Evolutionary conservation across 108 stramenopile species (phyloP).

Genomic region (Cyclostephanos tholiformis): DNA sequence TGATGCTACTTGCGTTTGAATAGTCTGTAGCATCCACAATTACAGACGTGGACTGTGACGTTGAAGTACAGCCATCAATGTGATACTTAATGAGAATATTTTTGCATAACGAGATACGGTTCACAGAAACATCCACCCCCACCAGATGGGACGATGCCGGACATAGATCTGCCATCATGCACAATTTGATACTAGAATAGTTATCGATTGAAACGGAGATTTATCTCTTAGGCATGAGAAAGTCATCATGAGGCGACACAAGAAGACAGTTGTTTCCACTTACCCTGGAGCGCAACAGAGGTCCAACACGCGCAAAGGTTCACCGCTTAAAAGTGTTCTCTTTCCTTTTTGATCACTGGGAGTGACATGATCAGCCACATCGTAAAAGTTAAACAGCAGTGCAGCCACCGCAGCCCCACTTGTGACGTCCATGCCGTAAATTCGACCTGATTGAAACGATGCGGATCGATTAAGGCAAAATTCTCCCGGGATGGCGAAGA

Average conservation of each 20-base stretch:
- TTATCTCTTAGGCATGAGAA: background rate
- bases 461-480: constrained; percentile 61
- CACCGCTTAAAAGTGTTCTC: background rate
- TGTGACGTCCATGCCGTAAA: constrained; percentile 91
- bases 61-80: constrained; percentile 48
- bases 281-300: constrained; percentile 89
- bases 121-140: constrained; percentile 80
- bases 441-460: constrained; percentile 67
- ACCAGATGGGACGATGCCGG: constrained; percentile 42
- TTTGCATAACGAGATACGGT: constrained; percentile 69
- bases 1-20: constrained; percentile 3
- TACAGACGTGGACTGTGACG: constrained; percentile 6
- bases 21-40: background rate
- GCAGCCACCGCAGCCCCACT: constrained; percentile 87
- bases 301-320: constrained; percentile 75
- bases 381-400: constrained; percentile 56
- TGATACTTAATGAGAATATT: constrained; percentile 83
- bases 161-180: constrained; percentile 74
- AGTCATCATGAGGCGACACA: background rate
- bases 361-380: constrained; percentile 6
- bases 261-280: background rate
- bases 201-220: background rate
- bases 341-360: background rate
- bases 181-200: constrained; percentile 61
- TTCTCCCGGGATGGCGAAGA: constrained; percentile 69